Percentiles rank a stretch among this genome's conserved stretches.
These are phyloP conservation scores for Trichoderma gamsii DNA, from an alignment of 495 filamentous ascomycete species.

Conservation along the genomic window DNA sequence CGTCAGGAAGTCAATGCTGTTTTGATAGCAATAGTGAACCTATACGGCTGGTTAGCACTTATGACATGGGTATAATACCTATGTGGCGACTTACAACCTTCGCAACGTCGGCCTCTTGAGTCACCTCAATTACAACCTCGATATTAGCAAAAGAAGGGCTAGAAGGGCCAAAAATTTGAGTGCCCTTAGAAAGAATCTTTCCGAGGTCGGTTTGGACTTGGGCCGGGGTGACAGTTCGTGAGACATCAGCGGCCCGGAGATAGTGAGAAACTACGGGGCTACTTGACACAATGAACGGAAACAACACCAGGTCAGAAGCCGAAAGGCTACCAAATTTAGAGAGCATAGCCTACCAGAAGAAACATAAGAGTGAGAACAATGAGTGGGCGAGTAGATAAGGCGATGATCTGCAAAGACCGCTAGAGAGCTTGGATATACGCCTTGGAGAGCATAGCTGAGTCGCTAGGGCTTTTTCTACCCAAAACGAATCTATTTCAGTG, in stretches of 20 bases:
- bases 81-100: slow-evolving; percentile 1
- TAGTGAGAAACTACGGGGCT: slow-evolving; percentile 5
- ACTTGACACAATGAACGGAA: not conserved
- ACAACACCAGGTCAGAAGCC: not conserved
- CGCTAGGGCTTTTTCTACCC: no score
- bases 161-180: slow-evolving; percentile 16
- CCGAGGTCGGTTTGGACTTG: not conserved
- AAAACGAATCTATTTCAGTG: no score
- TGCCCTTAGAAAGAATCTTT: not conserved
- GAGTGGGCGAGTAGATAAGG: no score
- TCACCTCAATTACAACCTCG: slow-evolving; percentile 17
- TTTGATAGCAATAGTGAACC: slow-evolving; percentile 18
- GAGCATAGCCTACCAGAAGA: not conserved
- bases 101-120: slow-evolving; percentile 16
- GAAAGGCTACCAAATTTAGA: not conserved
- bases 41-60: not conserved
- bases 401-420: no score
- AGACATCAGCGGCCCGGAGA: not conserved
- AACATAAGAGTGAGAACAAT: not conserved
- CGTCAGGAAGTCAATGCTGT: slow-evolving; percentile 18
- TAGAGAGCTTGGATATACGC: no score
- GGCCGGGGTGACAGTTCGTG: not conserved
- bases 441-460: no score
- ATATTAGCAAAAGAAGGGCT: slow-evolving; percentile 14
- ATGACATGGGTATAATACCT: not conserved